These are phyloP conservation scores for Penicillium salamii DNA, from an alignment of 495 filamentous ascomycete genomes.

Conservation along the genomic window DNA sequence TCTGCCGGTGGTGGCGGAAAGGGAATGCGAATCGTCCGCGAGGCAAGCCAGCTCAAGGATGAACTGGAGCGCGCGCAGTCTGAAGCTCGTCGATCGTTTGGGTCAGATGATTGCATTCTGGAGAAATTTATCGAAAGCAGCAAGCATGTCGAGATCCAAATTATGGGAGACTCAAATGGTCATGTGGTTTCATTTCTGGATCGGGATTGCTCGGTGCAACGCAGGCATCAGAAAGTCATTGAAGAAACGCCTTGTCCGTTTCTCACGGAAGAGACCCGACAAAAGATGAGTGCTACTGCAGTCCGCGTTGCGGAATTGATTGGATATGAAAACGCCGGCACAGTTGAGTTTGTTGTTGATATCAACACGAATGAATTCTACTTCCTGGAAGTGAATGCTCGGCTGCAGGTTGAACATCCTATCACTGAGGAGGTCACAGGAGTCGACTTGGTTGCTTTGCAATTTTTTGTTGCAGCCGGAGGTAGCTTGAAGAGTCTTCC, in stretches of 20 bases:
- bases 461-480: conserved; percentile 78
- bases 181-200: conserved; percentile 73
- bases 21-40: conserved; percentile 77
- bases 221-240: conserved; percentile 88
- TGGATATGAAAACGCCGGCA: conserved; percentile 83
- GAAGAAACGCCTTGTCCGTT: conserved; percentile 86
- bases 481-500: conserved; percentile 67
- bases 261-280: conserved; percentile 61
- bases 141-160: conserved; percentile 86
- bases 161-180: conserved; percentile 78
- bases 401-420: conserved; percentile 89
- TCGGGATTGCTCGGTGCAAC: conserved; percentile 75
- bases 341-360: conserved; percentile 93
- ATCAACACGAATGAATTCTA: conserved; percentile 78
- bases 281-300: conserved; percentile 79
- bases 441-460: conserved; percentile 82
- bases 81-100: conserved; percentile 77
- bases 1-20: conserved; percentile 93
- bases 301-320: conserved; percentile 72
- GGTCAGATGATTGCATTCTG: conserved; percentile 78
- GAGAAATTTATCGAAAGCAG: conserved; percentile 85
- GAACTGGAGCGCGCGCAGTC: conserved; percentile 74
- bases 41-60: conserved; percentile 60
- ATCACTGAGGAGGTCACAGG: conserved; percentile 88
- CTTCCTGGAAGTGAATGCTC: conserved; percentile 96